Evolutionary conservation across 2,329 filamentous ascomycete genomes (phyloP), one percentile per base, ranked within the genome.

Genomic region (Pleoardoris graminearum): DNA sequence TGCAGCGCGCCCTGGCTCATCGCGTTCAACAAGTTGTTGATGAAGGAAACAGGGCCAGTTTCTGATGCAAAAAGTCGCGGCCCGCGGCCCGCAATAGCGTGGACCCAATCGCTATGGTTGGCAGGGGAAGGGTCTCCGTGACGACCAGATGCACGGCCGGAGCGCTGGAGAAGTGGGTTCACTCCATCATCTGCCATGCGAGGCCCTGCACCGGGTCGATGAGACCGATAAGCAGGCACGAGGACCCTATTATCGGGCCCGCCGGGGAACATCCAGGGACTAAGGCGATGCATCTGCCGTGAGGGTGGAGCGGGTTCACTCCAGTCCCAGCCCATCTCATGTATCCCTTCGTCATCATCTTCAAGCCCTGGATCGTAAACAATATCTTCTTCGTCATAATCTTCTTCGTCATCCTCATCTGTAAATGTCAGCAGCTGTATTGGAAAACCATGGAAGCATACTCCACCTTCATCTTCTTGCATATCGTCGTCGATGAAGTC

Each of bases 141-240:
- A n/a, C 66, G 64, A 29, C 56, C 62, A 19, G 62, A 53, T 4
- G 67, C 57, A 19, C 72, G 68, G 53, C 75, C 77, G 39, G 74
- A 73, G 50, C 90, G 87, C 59, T 91, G 88, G 48, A 97, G 83
- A 11, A 97, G 80, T 37, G 93, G 93, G 67, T 97, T 97, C 19
- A 86, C 81, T 3, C 91, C 91, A 68, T 97, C 92, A 59, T 96
- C 91, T 29, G 82, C 80, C 23, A 80, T 80, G 51, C 82, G 80
- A 47, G 82, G 76, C 27, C 82, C 77, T 17, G 76, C 77, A 41
- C 79, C 79, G 48, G 81, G 72, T 51, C 84, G 79, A 62, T 85
- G 81, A 7, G 77, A 74, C 55, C 79, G 75, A 59, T 83, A 78
- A 74, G 77, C 72, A 21, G 74, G 70, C 12, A 73, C 70, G 25